Evolutionary conservation across 257 asterid species (phyloP).

Genomic region (Solanum habrochaites): DNA sequence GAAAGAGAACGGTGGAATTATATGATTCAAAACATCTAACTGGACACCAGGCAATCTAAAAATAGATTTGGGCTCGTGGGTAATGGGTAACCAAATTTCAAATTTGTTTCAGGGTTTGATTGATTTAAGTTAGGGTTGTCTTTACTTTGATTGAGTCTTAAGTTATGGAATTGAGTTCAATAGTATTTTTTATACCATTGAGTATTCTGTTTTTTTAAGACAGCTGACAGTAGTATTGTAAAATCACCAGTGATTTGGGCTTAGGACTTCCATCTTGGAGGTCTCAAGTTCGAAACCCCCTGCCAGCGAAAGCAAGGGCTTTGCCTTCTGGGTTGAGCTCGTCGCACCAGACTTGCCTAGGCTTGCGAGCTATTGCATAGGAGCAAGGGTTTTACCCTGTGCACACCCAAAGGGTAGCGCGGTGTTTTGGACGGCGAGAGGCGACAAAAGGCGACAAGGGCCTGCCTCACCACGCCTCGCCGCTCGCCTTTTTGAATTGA

Average conservation of each 20-base stretch:
- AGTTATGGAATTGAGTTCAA: not conserved
- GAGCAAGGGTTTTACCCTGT: not conserved
- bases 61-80: not conserved
- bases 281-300: not conserved
- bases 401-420: not conserved
- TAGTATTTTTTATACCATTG: not conserved
- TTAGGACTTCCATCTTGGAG: not conserved
- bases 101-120: not conserved
- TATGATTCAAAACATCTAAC: not conserved
- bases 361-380: not conserved
- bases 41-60: not conserved
- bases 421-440: too few relatives aligned
- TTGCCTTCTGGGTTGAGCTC: not conserved
- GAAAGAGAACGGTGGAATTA: not conserved
- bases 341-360: not conserved
- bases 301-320: not conserved
- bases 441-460: too few relatives aligned
- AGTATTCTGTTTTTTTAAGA: not conserved
- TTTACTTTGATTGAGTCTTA: not conserved
- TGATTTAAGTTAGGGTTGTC: not conserved
- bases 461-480: too few relatives aligned
- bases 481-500: too few relatives aligned
- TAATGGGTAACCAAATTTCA: not conserved
- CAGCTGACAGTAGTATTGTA: not conserved
- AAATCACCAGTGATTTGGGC: not conserved